A percentile compares a stretch with the other conserved stretches of the same genome.
Evolutionary conservation across 208 protist species (phyloP).

Genomic region (Blechomonas ayalai): DNA sequence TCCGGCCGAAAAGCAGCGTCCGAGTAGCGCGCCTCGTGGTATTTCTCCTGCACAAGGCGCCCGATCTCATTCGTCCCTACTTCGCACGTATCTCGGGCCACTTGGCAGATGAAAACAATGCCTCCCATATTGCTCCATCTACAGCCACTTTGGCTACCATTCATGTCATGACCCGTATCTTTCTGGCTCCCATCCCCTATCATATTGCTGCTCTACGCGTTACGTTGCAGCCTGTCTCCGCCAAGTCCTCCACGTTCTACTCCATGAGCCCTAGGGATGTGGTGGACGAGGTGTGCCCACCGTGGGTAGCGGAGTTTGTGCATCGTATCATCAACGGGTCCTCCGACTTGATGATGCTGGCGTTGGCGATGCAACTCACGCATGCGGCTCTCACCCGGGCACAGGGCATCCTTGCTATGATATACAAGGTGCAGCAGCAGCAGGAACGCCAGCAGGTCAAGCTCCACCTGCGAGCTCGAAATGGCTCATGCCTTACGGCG

Average conservation of each 20-base stretch:
- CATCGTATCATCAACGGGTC: slow-evolving; percentile 80
- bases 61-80: slow-evolving; percentile 85
- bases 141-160: slow-evolving; percentile 63
- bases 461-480: not conserved
- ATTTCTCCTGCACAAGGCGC: slow-evolving; percentile 65
- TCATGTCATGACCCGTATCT: slow-evolving; percentile 79
- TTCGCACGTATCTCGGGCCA: slow-evolving; percentile 75
- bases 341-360: slow-evolving; percentile 61
- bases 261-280: slow-evolving; percentile 64
- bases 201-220: slow-evolving; percentile 50
- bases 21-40: slow-evolving; percentile 49
- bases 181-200: slow-evolving; percentile 76
- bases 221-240: slow-evolving; percentile 42
- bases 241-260: slow-evolving; percentile 70
- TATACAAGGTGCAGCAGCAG: slow-evolving; percentile 32
- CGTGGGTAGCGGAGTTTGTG: slow-evolving; percentile 75
- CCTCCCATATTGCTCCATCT: slow-evolving; percentile 30
- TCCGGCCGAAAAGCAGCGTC: slow-evolving; percentile 61
- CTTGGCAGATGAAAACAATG: slow-evolving; percentile 55
- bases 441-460: slow-evolving; percentile 3
- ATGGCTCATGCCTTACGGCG: too few species aligned
- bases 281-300: slow-evolving; percentile 73
- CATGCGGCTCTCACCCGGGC: slow-evolving; percentile 72
- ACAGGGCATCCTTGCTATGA: slow-evolving; percentile 38
- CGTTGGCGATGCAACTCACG: slow-evolving; percentile 76